Evolutionary conservation across 495 filamentous ascomycete genomes (phyloP).

Genomic region (Aspergillus egyptiacus): DNA sequence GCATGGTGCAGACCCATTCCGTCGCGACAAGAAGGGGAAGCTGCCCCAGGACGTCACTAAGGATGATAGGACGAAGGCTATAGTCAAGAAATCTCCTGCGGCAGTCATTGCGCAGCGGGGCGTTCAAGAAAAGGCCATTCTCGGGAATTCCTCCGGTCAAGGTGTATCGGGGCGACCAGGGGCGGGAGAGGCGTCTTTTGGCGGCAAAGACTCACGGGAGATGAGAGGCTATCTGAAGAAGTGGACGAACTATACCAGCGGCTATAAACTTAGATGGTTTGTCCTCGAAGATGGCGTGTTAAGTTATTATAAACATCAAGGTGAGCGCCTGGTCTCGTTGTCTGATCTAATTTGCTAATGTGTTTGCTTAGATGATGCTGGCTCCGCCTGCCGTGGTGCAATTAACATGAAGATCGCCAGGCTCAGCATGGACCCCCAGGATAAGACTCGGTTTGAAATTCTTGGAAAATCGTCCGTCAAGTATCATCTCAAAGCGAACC

Average conservation of each 20-base stretch:
- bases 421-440: constrained; percentile 90
- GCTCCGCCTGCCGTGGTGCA: constrained; percentile 77
- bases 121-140: constrained; percentile 92
- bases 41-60: constrained; percentile 96
- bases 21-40: constrained; percentile 89
- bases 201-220: constrained; percentile 80
- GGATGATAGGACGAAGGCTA: constrained; percentile 77
- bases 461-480: constrained; percentile 98
- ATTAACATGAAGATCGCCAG: constrained; percentile 98
- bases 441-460: constrained; percentile 96
- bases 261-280: constrained; percentile 96
- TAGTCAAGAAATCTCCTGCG: constrained; percentile 90
- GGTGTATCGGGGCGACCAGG: constrained; percentile 46
- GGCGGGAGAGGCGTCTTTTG: constrained; percentile 56
- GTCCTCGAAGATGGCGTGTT: constrained; percentile 95
- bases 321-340: constrained; percentile 27
- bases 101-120: constrained; percentile 90
- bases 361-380: constrained; percentile 58
- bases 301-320: constrained; percentile 98
- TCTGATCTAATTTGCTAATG: constrained; percentile 1
- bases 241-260: constrained; percentile 97
- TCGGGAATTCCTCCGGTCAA: constrained; percentile 67
- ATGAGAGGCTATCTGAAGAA: constrained; percentile 99
- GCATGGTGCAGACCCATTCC: constrained; percentile 96
- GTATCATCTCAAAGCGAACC: constrained; percentile 94